Conservation (phyloP, 139 green algal species). For the Picochlorum sp. region DNA sequence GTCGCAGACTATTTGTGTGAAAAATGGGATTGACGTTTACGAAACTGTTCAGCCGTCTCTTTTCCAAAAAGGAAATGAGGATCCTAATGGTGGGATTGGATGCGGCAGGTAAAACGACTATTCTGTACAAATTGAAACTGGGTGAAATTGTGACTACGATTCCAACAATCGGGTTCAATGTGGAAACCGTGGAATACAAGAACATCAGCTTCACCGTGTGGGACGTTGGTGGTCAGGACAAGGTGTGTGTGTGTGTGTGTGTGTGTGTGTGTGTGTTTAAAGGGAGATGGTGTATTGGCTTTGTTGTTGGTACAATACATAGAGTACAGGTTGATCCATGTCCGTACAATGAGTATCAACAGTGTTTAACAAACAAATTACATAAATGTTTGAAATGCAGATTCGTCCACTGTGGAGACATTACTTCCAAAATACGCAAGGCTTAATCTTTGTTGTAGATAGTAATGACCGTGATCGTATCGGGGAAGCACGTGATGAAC, state of each 20-base stretch:
- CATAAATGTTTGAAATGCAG: too few relatives aligned
- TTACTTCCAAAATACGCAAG: constrained; percentile 99
- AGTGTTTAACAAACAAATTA: neutral
- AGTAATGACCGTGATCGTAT: constrained; percentile 92
- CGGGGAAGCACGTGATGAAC: constrained; percentile 91
- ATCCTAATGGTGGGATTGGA: constrained; percentile 98
- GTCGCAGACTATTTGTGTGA: too few relatives aligned
- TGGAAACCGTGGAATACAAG: constrained; percentile 95
- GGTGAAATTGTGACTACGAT: constrained; percentile 98
- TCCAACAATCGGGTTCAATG: constrained; percentile 93
- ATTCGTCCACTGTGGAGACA: constrained; percentile 86
- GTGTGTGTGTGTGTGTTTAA: too few relatives aligned
- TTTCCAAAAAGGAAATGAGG: constrained; percentile 96
- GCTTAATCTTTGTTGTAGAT: constrained; percentile 99
- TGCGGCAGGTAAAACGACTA: constrained; percentile 97
- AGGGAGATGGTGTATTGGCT: neutral
- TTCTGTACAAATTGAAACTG: constrained; percentile 99
- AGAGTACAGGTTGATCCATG: neutral
- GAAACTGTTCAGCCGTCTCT: constrained; percentile 82
- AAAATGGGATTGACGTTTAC: constrained; percentile 89
- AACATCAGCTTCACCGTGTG: constrained; percentile 93
- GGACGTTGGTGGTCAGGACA: constrained; percentile 94
- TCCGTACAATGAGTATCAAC: too few relatives aligned
- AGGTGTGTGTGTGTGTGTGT: too few relatives aligned
- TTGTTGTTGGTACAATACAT: neutral